Base-by-base conservation (phyloP, 1,284 basidiomycete genomes). In the Ceratorhiza oryzae-sativae region DNA sequence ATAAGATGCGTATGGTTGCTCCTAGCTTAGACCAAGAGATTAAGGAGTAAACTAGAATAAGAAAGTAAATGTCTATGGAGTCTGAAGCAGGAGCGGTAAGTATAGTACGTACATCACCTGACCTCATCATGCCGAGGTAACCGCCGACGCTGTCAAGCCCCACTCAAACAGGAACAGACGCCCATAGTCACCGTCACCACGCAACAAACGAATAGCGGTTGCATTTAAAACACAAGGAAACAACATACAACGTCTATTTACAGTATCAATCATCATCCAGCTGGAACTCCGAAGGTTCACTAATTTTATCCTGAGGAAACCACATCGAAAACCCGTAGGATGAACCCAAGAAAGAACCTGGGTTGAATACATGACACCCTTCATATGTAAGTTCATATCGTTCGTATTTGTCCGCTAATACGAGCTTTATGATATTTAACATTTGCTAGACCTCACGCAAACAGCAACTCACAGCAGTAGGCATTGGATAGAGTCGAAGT, bases 361-460 rank as follows among this genome's bases (percentile, higher is more conserved):
- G 97, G 80, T 99, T 99, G 84, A 99, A 95, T 34, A 99, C 97
- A 81, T 98, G 97, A 78, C 97, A 99, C 5, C 94, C 95, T 75
- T 97, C 96, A 79, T 99, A 99, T 0, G 96, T 99, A 76, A 98
- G 85, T 77, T 97, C 95, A 80, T 94, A 99, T 42, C 93, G 87
- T 78, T 98, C 96, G 79, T 97, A 98, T 80, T 92, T 95, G 82
- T 99, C 97, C 0, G 97, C 97, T 12, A 99, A 85, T n/a, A 99
- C 86, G 25, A 98, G 84, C 94, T 97, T 77, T 12, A 56, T 48
- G 42, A 72, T 34, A 48, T 49, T 62, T 18, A 61, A 60, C 60
- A 76, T 73, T 42, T 42, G 4, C 10, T 46, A 25, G 9, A 25
- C 42, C n/a, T 13, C 45, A 51, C n/a, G 27, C 32, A 32, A 48